These are phyloP conservation scores for Linnemannia elongata DNA, from an alignment of 192 early-diverging fungal species.

Conservation along the genomic window DNA sequence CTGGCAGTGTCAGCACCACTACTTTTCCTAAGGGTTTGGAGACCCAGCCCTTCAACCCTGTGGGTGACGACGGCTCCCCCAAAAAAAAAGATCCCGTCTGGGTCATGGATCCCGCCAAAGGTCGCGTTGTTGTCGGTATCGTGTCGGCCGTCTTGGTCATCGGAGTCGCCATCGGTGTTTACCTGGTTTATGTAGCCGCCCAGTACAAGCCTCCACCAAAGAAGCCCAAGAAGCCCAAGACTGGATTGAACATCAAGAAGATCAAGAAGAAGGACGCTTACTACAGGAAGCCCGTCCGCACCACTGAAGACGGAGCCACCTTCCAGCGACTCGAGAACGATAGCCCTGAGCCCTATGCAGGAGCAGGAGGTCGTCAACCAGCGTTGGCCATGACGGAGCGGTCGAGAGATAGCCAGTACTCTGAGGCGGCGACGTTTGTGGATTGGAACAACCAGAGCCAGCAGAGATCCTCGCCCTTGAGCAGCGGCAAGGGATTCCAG, in stretches of 20 bases:
- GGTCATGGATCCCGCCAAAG: slow-evolving; percentile 24
- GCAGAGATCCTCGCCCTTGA: slow-evolving; percentile 1
- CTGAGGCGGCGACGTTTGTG: slow-evolving; percentile 39
- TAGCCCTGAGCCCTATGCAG: slow-evolving; percentile 33
- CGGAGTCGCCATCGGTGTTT: slow-evolving; percentile 36
- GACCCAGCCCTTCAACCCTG: slow-evolving; percentile 8
- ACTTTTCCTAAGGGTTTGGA: slow-evolving; percentile 14
- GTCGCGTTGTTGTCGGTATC: slow-evolving; percentile 12
- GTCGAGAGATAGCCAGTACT: slow-evolving; percentile 39
- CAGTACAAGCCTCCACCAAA: slow-evolving; percentile 38
- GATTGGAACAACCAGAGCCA: slow-evolving; percentile 39
- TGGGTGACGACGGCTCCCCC: neutral
- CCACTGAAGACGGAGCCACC: slow-evolving; percentile 1
- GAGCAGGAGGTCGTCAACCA: neutral
- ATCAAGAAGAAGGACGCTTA: slow-evolving; percentile 56
- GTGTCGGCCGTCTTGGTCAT: slow-evolving; percentile 17
- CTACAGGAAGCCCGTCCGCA: slow-evolving; percentile 33
- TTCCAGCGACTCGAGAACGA: slow-evolving; percentile 45
- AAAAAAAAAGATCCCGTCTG: neutral
- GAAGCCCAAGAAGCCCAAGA: slow-evolving; percentile 44
- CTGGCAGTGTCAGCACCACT: slow-evolving; percentile 1
- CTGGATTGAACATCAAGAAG: slow-evolving; percentile 45
- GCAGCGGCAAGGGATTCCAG: neutral
- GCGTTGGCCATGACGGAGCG: slow-evolving; percentile 29
- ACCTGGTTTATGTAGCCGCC: slow-evolving; percentile 37